Evolutionary conservation across 768 basidiomycete species (phyloP), one percentile per base, ranked within the genome.

Genomic region (Amyloporia xantha): DNA sequence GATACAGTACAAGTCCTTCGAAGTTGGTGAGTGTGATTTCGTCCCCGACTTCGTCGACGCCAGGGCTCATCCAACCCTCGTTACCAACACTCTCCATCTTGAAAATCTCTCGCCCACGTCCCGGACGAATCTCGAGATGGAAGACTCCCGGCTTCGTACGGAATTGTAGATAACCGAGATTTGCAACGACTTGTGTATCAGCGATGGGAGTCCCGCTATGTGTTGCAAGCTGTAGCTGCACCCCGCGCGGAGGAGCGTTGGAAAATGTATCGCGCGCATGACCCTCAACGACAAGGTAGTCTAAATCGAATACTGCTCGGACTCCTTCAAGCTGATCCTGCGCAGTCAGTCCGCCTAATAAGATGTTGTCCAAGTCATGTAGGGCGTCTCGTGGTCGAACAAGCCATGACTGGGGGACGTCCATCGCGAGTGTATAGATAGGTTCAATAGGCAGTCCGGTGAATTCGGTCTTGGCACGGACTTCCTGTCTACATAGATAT

Each of bases 341-440:
- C 0, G 73, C 69, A 1, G 77, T 69, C 2, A 95, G 73, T 38
- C 77, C 75, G 10, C 74, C 75, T 5, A 98, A 78, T 39, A 93
- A 88, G 50, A 99, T 86, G 64, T 99, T 99, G 69, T 99, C 95
- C 23, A 98, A 78, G 63, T 99, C 95, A 56, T 96, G 90, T 1
- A 84, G 71, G 0, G 94, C 86, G 59, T 91, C 82, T 11, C 82
- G 79, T 1, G 95, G 96, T 10, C 91, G 84, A 23, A 92, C 93
- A 5, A 97, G 81, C 96, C 96, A 99, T 0, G 95, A 81, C 2
- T 82, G 72, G 4, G 89, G 91, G 2, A 91, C 84, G 44, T 98
- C 95, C 79, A 96, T 85, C 3, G 82, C 81, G n/a, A 98, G 75
- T 0, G 95, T 98, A 58, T 93, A 91, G 49, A 99, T 91, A 0